phyloP scores from a whole-genome alignment of 2,329 filamentous ascomycete species.

The Leptographium radiaticola region DNA sequence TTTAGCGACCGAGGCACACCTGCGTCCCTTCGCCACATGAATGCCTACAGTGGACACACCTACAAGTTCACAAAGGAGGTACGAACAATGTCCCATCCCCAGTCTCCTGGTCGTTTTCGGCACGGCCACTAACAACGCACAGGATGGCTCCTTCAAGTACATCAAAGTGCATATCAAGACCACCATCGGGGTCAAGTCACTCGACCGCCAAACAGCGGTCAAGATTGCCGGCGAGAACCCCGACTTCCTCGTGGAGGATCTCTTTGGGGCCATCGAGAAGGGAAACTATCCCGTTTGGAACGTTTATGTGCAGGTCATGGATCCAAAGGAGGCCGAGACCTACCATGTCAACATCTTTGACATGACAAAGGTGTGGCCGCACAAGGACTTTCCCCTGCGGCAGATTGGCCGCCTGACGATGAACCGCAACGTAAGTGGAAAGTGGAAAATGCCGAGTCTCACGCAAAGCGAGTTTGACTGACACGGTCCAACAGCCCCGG shows the following conservation, averaged over 20 bases:
- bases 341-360: slow-evolving; percentile 39
- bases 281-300: slow-evolving; percentile 30
- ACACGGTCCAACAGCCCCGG: slow-evolving; percentile 1
- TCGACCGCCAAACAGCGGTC: neutral
- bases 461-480: too few relatives aligned
- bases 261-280: neutral
- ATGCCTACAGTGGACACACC: neutral
- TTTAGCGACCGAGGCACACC: neutral
- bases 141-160: neutral
- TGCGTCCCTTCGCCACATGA: neutral
- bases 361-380: slow-evolving; percentile 41
- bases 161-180: neutral
- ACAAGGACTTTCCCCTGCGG: slow-evolving; percentile 32
- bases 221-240: neutral
- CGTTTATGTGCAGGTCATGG: slow-evolving; percentile 38
- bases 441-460: too few relatives aligned
- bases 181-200: neutral
- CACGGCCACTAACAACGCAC: neutral
- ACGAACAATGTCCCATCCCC: neutral
- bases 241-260: neutral
- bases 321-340: slow-evolving; percentile 32
- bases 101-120: too few relatives aligned
- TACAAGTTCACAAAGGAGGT: neutral
- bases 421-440: slow-evolving; percentile 29
- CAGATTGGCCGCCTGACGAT: slow-evolving; percentile 36